These are phyloP conservation scores for Davidsoniella neocaledoniae DNA, from an alignment of 2,329 filamentous ascomycete genomes.

Conservation along the genomic window DNA sequence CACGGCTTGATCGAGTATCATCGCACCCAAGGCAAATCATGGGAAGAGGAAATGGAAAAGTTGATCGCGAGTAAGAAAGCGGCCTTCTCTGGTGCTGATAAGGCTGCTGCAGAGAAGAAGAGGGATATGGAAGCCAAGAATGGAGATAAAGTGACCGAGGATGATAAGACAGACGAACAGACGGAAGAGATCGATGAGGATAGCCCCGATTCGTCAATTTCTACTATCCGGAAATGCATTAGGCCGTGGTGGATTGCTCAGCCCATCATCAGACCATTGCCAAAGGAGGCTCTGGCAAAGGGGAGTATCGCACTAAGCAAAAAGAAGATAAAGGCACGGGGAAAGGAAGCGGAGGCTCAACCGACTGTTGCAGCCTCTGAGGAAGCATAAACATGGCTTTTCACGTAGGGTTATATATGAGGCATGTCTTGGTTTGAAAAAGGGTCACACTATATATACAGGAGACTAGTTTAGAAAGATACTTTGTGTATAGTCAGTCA, in stretches of 20 bases:
- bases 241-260: constrained; percentile 84
- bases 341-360: constrained; percentile 15
- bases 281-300: constrained; percentile 71
- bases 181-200: constrained; percentile 29
- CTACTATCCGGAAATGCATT: constrained; percentile 53
- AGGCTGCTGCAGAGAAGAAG: constrained; percentile 14
- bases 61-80: constrained; percentile 12
- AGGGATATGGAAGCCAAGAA: neutral
- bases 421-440: too few relatives aligned
- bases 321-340: constrained; percentile 37
- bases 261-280: constrained; percentile 70
- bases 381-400: too few relatives aligned
- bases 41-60: constrained; percentile 23
- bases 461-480: too few relatives aligned
- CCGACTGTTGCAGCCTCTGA: too few relatives aligned
- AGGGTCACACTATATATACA: too few relatives aligned
- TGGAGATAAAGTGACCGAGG: neutral
- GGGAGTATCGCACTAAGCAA: constrained; percentile 61
- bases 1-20: constrained; percentile 54
- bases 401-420: too few relatives aligned
- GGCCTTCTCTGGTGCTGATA: constrained; percentile 7
- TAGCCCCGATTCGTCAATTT: constrained; percentile 32
- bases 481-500: too few relatives aligned
- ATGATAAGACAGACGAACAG: constrained; percentile 14
- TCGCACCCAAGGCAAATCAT: constrained; percentile 31